Evolutionary conservation across 257 asterid genomes (phyloP).

Genomic region (Catharanthus roseus): DNA sequence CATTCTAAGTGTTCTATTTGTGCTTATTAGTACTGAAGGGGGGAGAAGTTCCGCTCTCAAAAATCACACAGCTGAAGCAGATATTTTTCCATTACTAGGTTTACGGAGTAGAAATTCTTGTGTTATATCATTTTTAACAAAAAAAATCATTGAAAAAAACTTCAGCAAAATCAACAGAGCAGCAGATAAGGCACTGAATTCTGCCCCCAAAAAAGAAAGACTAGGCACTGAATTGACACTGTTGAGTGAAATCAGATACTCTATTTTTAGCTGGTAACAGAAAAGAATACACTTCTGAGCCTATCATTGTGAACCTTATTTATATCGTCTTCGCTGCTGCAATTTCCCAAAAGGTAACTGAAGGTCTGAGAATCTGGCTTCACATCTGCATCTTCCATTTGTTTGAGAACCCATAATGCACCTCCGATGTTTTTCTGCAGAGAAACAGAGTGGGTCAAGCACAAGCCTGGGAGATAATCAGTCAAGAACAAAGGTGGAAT

Average conservation of each 20-base stretch:
- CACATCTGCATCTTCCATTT: constrained; percentile 75
- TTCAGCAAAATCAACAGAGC: not conserved
- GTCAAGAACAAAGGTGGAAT: constrained; percentile 14
- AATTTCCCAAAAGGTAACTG: constrained; percentile 63
- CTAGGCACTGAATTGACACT: not conserved
- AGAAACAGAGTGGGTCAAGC: constrained; percentile 25
- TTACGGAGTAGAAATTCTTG: not conserved
- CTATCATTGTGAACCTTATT: constrained; percentile 40
- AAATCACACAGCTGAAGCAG: not conserved
- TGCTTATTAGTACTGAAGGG: not conserved
- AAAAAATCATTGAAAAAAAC: not conserved
- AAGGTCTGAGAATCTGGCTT: constrained; percentile 73
- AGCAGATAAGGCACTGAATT: not conserved
- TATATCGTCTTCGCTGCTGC: constrained; percentile 57
- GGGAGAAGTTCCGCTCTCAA: not conserved
- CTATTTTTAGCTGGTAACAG: not conserved
- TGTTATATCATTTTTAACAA: not conserved
- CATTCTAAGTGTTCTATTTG: not conserved
- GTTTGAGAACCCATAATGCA: constrained; percentile 59
- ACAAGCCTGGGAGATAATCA: not conserved
- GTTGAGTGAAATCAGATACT: not conserved
- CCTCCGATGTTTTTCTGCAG: constrained; percentile 61
- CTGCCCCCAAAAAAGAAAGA: no score
- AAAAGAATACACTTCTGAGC: not conserved
- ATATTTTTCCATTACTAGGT: not conserved